phyloP scores from a whole-genome alignment of 306 rosid species.

The Psophocarpus tetragonolobus region DNA sequence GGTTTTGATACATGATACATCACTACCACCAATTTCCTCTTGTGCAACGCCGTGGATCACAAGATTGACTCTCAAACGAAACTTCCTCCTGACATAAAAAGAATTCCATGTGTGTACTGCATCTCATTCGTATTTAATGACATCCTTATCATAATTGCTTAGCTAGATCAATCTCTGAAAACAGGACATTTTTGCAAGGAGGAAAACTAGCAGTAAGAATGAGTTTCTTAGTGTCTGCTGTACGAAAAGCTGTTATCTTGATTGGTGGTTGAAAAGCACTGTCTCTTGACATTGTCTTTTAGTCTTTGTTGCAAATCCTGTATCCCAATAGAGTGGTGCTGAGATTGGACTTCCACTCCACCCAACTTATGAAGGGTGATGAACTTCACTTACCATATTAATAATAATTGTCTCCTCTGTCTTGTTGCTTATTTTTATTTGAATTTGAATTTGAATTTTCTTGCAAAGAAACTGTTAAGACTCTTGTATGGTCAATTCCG shows the following conservation, averaged over 20 bases:
- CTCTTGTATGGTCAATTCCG: neutral
- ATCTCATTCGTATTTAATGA: neutral
- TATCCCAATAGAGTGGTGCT: neutral
- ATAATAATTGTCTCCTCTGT: neutral
- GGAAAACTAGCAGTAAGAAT: neutral
- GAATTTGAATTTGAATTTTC: neutral
- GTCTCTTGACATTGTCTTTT: neutral
- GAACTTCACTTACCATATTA: neutral
- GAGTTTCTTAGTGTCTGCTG: neutral
- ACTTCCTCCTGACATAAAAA: neutral
- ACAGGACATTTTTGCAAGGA: neutral
- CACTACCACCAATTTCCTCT: neutral
- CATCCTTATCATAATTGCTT: neutral
- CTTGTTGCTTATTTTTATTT: neutral
- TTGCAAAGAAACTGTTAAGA: neutral
- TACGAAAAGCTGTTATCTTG: neutral
- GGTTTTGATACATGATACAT: neutral
- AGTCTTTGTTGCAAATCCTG: neutral
- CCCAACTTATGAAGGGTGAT: neutral
- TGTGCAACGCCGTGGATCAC: neutral
- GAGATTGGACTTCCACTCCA: neutral
- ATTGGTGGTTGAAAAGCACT: neutral
- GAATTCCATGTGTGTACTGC: neutral
- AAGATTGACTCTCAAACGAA: neutral
- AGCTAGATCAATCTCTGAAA: neutral